These are phyloP conservation scores for Vitis rotundifolia DNA, from an alignment of 164 flowering plant genomes.

Conservation along the genomic window DNA sequence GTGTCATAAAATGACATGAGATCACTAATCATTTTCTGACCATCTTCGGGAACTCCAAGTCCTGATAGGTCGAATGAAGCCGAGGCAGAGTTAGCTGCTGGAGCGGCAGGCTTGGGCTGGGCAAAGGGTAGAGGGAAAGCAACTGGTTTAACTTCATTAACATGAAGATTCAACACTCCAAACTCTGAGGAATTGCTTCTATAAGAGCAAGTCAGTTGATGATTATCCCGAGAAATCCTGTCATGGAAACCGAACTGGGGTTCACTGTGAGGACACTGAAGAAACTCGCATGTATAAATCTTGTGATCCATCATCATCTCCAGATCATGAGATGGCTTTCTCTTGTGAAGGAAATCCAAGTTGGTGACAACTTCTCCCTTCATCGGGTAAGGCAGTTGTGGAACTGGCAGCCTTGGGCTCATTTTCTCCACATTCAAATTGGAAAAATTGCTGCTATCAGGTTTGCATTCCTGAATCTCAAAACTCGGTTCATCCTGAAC, in stretches of 20 bases:
- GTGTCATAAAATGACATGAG: conserved; percentile 68
- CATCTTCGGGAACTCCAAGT: conserved; percentile 72
- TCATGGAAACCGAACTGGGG: conserved; percentile 45
- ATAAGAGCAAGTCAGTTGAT: conserved; percentile 44
- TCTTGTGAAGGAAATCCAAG: conserved; percentile 44
- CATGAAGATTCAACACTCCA: conserved; percentile 33
- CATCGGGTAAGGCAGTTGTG: conserved; percentile 18
- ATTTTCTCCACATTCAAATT: conserved; percentile 17
- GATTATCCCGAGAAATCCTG: conserved; percentile 51
- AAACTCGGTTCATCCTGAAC: conserved; percentile 36
- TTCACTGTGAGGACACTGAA: conserved; percentile 46
- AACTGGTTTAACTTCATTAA: conserved; percentile 42
- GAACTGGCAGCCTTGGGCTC: conserved; percentile 20
- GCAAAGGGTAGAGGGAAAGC: conserved; percentile 30
- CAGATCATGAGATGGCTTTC: conserved; percentile 35
- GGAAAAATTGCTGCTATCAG: conserved; percentile 21
- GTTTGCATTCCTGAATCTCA: conserved; percentile 45
- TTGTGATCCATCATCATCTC: conserved; percentile 35
- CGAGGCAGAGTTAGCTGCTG: conserved; percentile 10
- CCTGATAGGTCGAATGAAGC: conserved; percentile 43
- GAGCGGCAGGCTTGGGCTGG: conserved; percentile 33
- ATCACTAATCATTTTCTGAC: conserved; percentile 65
- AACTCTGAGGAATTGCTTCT: conserved; percentile 21
- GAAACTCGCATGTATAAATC: conserved; percentile 45
- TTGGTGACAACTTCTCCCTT: conserved; percentile 34